These are phyloP conservation scores for Coccomyxa sp. DNA, from an alignment of 139 green algal species.

Conservation along the genomic window DNA sequence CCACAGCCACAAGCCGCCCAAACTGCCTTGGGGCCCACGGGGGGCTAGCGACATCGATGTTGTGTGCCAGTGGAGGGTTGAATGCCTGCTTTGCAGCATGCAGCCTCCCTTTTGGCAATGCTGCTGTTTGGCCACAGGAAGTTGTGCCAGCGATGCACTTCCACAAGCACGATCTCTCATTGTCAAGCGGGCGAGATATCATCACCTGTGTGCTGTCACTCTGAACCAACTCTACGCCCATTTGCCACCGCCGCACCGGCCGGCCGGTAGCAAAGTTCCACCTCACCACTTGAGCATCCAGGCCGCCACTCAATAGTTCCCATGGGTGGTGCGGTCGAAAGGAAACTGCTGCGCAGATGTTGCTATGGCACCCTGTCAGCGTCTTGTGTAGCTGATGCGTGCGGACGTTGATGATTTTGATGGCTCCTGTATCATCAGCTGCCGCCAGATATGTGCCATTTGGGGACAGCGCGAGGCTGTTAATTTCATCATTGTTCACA, in stretches of 20 bases:
- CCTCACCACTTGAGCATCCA: constrained; percentile 50
- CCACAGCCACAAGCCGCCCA: constrained; percentile 28
- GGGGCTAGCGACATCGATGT: constrained; percentile 19
- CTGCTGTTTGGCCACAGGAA: no score
- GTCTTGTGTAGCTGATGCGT: constrained; percentile 34
- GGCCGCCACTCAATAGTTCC: constrained; percentile 58
- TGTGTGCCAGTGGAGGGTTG: constrained; percentile 64
- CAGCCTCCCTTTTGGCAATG: no score
- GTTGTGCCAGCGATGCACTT: no score
- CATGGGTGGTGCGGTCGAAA: constrained; percentile 51
- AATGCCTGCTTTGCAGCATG: constrained; percentile 35
- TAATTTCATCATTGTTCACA: constrained; percentile 42
- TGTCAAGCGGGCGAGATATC: no score
- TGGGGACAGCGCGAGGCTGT: constrained; percentile 35
- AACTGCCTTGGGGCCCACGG: neutral
- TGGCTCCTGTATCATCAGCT: constrained; percentile 49
- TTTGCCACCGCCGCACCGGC: constrained; percentile 3
- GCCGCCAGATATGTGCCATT: constrained; percentile 39
- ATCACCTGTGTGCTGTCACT: constrained; percentile 22
- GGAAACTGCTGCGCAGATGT: constrained; percentile 43
- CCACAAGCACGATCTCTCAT: no score
- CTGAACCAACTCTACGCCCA: neutral
- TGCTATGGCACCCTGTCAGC: constrained; percentile 46
- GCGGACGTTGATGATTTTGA: constrained; percentile 39
- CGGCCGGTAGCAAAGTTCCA: constrained; percentile 37